These are phyloP conservation scores for Lentinula guzmanii DNA, from an alignment of 768 basidiomycete species.

Conservation along the genomic window DNA sequence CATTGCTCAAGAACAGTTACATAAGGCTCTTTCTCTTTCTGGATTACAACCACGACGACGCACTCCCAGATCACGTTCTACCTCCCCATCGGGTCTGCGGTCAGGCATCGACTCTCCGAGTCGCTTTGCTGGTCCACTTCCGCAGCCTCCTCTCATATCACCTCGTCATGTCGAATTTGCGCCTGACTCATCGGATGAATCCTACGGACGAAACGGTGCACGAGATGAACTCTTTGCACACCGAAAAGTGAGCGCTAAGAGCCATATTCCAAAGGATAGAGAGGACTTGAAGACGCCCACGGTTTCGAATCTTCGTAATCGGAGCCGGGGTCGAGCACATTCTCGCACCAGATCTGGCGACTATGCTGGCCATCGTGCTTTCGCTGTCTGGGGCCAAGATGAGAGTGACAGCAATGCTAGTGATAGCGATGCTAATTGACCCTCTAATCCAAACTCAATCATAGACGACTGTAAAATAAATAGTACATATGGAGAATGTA, in stretches of 20 bases:
- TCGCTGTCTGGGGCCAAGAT: conserved; percentile 85
- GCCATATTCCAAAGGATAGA: conserved; percentile 55
- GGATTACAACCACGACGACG: conserved; percentile 26
- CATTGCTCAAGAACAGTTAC: conserved; percentile 8
- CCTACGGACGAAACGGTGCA: conserved; percentile 37
- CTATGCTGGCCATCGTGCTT: conserved; percentile 45
- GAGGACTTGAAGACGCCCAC: conserved; percentile 61
- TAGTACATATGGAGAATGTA: background rate
- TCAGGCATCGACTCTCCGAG: conserved; percentile 64
- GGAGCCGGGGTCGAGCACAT: conserved; percentile 24
- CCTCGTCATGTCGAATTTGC: conserved; percentile 50
- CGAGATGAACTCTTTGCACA: conserved; percentile 46
- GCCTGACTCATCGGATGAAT: conserved; percentile 19
- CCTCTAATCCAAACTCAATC: background rate
- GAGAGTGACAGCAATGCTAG: conserved; percentile 84
- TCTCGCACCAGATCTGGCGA: conserved; percentile 33
- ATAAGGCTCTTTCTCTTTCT: conserved; percentile 21
- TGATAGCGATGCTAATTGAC: conserved; percentile 44
- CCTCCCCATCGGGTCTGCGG: conserved; percentile 32
- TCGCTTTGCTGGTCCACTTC: conserved; percentile 47
- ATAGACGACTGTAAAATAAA: background rate
- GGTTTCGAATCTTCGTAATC: conserved; percentile 26
- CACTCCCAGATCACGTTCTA: conserved; percentile 38
- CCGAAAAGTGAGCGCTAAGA: conserved; percentile 36
- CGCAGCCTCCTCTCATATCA: conserved; percentile 39